Base-by-base conservation (phyloP, 441 rosid genomes). In the Erodium moschatum region DNA sequence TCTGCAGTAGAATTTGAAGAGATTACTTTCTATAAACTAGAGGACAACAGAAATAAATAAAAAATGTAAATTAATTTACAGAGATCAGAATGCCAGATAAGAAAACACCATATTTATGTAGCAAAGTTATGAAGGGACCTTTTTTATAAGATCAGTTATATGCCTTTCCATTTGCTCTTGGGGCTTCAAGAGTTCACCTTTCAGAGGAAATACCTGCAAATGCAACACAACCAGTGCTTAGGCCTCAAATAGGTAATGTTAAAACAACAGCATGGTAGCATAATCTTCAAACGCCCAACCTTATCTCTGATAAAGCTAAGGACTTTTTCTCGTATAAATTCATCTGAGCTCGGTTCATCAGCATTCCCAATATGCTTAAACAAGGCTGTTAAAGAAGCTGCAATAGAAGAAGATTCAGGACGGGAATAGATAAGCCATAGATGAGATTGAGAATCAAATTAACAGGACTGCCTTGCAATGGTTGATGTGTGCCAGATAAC, bases 141-240 rank as follows among this genome's bases (percentile, higher is more conserved):
- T 92, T 77, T 89, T 91, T 69, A 94, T 87, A 72, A 89, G 76
- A 83, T 89, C 96, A 64, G 97, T 88, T 75, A 91, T 85, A 81
- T 86, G 94, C 64, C 90, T 87, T 68, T 94, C 99, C 97, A 91
- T 85, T 81, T 88, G 97, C 77, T 91, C 99, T 72, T 85, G 89
- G 73, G 99, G 97, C 76, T 82, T 89, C 80, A 94, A 81, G 61
- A 94, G 92, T 75, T 91, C 99, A 69, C 81, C 84, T 82, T 88
- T 91, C 67, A 88, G 79, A 48, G 97, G 97, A 72, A 91, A 89
- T 60, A 94, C 94, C 97, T 94, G 80, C 77, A 74, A 66, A 35
- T 5, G 21, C 61, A 16, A 16, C 20, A 19, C 61, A 54, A 7
- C 9, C 61, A 54, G 21, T 54, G 27, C 12, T 70, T 69, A 40